phyloP scores from a whole-genome alignment of 768 basidiomycete species.

The Cystofilobasidium macerans region DNA sequence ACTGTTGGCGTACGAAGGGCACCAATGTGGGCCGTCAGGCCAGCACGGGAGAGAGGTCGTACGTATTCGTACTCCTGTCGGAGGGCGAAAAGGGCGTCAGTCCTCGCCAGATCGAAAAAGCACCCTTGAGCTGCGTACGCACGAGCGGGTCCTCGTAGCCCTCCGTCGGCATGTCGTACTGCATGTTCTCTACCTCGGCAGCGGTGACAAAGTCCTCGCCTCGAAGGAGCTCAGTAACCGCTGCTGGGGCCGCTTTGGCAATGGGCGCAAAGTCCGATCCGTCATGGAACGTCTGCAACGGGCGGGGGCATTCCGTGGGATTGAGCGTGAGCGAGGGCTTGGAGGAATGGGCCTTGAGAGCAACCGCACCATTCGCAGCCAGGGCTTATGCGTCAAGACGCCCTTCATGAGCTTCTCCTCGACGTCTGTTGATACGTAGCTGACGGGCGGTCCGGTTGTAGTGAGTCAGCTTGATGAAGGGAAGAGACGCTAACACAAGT shows the following conservation, averaged over 20 bases:
- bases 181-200: slow-evolving; percentile 5
- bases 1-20: slow-evolving; percentile 24
- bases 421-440: slow-evolving; percentile 22
- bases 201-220: slow-evolving; percentile 24
- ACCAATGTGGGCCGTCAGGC: slow-evolving; percentile 12
- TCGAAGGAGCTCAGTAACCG: slow-evolving; percentile 20
- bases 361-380: slow-evolving; percentile 22
- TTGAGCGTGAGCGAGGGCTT: not conserved
- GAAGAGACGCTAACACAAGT: no score
- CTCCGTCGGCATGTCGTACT: slow-evolving; percentile 21
- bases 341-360: not conserved
- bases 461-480: not conserved
- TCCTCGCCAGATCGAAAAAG: not conserved
- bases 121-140: not conserved
- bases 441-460: not conserved
- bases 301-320: not conserved
- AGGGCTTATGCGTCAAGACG: slow-evolving; percentile 11
- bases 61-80: slow-evolving; percentile 25
- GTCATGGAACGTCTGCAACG: slow-evolving; percentile 27
- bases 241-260: slow-evolving; percentile 13
- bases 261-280: slow-evolving; percentile 25
- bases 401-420: slow-evolving; percentile 11
- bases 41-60: slow-evolving; percentile 22
- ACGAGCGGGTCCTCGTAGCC: slow-evolving; percentile 17
- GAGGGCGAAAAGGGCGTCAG: not conserved